These are phyloP conservation scores for Neltuma alba DNA, from an alignment of 306 rosid species.

Conservation along the genomic window DNA sequence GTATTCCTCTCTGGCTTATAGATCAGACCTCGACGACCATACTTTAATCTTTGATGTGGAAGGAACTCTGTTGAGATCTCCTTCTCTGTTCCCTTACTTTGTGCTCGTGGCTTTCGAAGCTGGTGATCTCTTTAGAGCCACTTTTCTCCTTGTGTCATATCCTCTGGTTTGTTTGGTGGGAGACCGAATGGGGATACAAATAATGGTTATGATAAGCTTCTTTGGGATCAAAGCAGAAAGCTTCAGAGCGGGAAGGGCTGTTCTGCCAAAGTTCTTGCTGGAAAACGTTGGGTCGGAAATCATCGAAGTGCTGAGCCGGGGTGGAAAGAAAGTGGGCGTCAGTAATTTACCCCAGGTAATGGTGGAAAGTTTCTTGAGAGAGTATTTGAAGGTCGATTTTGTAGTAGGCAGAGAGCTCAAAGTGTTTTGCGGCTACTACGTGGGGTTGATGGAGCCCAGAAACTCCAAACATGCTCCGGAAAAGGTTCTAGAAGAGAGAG, in stretches of 20 bases:
- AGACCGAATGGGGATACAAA: constrained; percentile 50
- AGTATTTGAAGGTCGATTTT: constrained; percentile 63
- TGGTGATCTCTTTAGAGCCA: constrained; percentile 59
- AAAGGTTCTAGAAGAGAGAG: constrained; percentile 23
- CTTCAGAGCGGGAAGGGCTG: constrained; percentile 62
- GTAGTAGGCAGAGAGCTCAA: constrained; percentile 69
- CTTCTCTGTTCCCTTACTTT: constrained; percentile 63
- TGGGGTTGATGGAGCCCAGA: constrained; percentile 64
- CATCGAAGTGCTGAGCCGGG: constrained; percentile 47
- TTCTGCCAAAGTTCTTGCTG: constrained; percentile 67
- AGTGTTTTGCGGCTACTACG: constrained; percentile 61
- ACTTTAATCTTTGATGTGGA: constrained; percentile 62
- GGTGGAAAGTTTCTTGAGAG: constrained; percentile 72
- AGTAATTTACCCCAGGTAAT: constrained; percentile 61
- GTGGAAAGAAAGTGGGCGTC: constrained; percentile 54
- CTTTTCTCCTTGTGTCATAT: constrained; percentile 46
- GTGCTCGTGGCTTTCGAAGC: constrained; percentile 86
- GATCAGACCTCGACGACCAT: constrained; percentile 39
- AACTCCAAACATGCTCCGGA: constrained; percentile 23
- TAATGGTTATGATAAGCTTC: constrained; percentile 74
- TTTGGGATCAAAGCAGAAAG: constrained; percentile 61
- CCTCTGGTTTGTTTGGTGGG: constrained; percentile 59
- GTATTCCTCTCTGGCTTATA: constrained; percentile 38
- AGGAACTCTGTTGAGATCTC: constrained; percentile 54
- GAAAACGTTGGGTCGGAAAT: constrained; percentile 70